Evolutionary conservation across 225 moss, liverwort and hornwort genomes (phyloP).

Genomic region (Pseudoscleropodium purum): DNA sequence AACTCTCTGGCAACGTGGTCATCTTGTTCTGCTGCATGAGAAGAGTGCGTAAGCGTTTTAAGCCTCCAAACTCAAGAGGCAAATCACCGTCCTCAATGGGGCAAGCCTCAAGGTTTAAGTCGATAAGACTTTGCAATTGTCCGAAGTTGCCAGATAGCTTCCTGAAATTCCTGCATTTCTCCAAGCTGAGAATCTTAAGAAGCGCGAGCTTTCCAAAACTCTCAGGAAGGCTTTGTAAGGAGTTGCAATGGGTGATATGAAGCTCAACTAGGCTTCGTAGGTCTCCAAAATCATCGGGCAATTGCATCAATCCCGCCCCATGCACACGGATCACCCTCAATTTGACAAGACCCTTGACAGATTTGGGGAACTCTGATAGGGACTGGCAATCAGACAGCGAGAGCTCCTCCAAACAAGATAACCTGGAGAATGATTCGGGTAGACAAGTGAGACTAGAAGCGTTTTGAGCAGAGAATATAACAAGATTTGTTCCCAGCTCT

Average conservation of each 20-base stretch:
- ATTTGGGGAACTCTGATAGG: constrained; percentile 2
- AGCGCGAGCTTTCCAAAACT: background rate
- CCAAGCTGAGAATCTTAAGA: background rate
- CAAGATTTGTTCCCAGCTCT: background rate
- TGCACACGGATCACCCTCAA: background rate
- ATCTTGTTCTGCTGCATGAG: background rate
- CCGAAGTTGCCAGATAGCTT: background rate
- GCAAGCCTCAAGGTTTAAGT: background rate
- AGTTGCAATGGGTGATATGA: background rate
- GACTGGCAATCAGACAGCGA: background rate
- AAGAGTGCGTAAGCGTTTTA: background rate
- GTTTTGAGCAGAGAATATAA: background rate
- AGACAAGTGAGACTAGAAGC: constrained; percentile 3
- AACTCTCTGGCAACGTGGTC: constrained; percentile 1
- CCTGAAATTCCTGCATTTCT: background rate
- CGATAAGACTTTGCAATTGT: background rate
- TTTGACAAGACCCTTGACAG: constrained; percentile 5
- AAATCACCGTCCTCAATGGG: constrained; percentile 1
- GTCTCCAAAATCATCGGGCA: constrained; percentile 22
- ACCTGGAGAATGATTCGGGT: constrained; percentile 7
- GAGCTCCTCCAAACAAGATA: constrained; percentile 8
- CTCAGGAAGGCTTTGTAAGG: background rate
- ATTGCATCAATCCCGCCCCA: background rate
- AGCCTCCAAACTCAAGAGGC: background rate
- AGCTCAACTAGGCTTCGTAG: background rate